Percentiles rank a stretch among this genome's conserved stretches.
These are phyloP conservation scores for Exophiala dermatitidis DNA, from an alignment of 2,329 filamentous ascomycete species.

Conservation along the genomic window DNA sequence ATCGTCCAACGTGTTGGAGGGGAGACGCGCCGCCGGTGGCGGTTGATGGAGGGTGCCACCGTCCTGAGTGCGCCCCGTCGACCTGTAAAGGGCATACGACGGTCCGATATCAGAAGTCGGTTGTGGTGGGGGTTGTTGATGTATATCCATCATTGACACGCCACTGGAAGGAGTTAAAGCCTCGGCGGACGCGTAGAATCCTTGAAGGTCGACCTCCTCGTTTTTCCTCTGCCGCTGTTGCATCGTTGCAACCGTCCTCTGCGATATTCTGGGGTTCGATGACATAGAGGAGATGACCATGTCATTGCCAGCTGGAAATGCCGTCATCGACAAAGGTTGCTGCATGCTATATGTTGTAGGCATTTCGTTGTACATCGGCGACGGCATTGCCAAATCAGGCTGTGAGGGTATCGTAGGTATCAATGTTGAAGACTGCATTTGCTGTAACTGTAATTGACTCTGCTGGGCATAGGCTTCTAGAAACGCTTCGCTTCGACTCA, in stretches of 20 bases:
- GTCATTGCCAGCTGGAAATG: conserved; percentile 10
- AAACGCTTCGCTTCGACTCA: conserved; percentile 22
- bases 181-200: conserved; percentile 12
- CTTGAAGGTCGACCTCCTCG: conserved; percentile 6
- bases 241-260: conserved; percentile 7
- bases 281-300: conserved; percentile 8
- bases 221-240: not conserved
- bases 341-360: conserved; percentile 11
- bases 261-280: conserved; percentile 3
- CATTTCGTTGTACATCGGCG: conserved; percentile 13
- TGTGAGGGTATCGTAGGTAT: conserved; percentile 16
- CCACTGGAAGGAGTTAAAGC: conserved; percentile 8
- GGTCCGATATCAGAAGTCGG: not conserved
- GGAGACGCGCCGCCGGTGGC: too few relatives aligned
- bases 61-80: too few relatives aligned
- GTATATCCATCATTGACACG: conserved; percentile 11
- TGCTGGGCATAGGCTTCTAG: conserved; percentile 22
- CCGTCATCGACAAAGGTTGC: conserved; percentile 4
- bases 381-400: conserved; percentile 5
- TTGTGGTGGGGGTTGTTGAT: conserved; percentile 5
- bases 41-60: too few relatives aligned
- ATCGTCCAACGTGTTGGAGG: too few relatives aligned
- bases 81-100: conserved; percentile 8
- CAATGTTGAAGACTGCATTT: conserved; percentile 17
- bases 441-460: conserved; percentile 14